Evolutionary conservation across 768 basidiomycete species (phyloP), one percentile per base, ranked within the genome.

Genomic region (Kondoa subrosea): DNA sequence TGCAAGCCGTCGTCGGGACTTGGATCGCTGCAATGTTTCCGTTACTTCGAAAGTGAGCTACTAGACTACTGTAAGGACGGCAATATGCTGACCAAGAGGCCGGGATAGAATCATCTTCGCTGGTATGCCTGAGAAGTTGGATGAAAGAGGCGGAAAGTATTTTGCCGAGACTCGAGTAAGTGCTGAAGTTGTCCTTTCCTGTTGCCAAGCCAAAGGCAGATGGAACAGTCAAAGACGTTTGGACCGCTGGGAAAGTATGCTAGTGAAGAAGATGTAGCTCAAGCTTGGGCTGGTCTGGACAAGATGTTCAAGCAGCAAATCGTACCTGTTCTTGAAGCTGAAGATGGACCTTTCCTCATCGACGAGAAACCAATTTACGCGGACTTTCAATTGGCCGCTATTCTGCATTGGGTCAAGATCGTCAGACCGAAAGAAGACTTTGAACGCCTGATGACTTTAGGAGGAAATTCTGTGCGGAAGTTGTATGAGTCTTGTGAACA

Each of bases 111-210:
- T 60, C 8, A 60, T 60, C 14, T 31, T 60, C 14, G 14, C 58
- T 25, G 58, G 8, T 4, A 60, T 60, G 58, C 58, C 58, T 31
- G 58, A 60, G 8, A 14, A 14, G 8, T 27, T 60, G 8, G 58
- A 60, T 27, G 58, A 60, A 60, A 4, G 58, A 8, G 58, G 58
- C 25, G 58, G 58, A 25, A 60, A 60, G 58, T 60, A 60, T 27
- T 60, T 60, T 27, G 8, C 8, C 58, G 58, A 60, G 12, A 50
- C 40, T 50, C 40, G 40, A 8, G 40, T 50, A 50, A 50, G 40
- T 50, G 40, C 12, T 8, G 40, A 50, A 50, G 21, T 50, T 50
- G 40, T 50, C 40, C 12, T 8, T 50, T n/a, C n/a, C n/a, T n/a
- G n/a, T n/a, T n/a, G n/a, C n/a, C n/a, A n/a, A 50, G 40, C 8